These are phyloP conservation scores for Fusarium lateritium DNA, from an alignment of 2,329 filamentous ascomycete genomes.

Conservation along the genomic window DNA sequence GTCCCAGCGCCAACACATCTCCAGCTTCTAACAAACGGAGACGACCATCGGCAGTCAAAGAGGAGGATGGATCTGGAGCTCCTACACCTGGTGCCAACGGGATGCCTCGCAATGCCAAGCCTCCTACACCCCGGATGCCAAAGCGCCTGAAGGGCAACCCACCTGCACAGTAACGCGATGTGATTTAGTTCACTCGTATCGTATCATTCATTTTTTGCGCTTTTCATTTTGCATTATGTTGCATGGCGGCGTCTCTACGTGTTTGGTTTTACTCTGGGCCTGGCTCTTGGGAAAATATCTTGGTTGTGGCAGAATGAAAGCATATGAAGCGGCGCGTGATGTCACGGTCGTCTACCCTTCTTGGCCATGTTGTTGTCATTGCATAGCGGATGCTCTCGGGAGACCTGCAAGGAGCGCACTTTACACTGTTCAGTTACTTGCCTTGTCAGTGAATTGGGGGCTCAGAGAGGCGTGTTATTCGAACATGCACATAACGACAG, in stretches of 20 bases:
- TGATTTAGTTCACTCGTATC: slow-evolving; percentile 6
- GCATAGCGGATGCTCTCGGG: slow-evolving; percentile 25
- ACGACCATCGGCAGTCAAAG: slow-evolving; percentile 70
- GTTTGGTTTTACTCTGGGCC: slow-evolving; percentile 34
- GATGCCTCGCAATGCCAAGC: slow-evolving; percentile 67
- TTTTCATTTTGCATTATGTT: slow-evolving; percentile 54
- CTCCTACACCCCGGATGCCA: slow-evolving; percentile 70
- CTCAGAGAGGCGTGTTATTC: slow-evolving; percentile 9
- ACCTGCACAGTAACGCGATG: slow-evolving; percentile 47
- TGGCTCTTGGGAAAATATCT: slow-evolving; percentile 44
- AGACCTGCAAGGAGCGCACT: slow-evolving; percentile 11
- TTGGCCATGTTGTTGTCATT: slow-evolving; percentile 23
- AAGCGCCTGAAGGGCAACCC: slow-evolving; percentile 68
- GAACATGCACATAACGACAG: slow-evolving; percentile 34
- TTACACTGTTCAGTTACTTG: background rate
- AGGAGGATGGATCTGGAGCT: slow-evolving; percentile 66
- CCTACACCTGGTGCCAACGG: slow-evolving; percentile 68
- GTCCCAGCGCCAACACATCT: slow-evolving; percentile 77
- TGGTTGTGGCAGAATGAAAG: slow-evolving; percentile 42
- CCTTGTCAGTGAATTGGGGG: background rate
- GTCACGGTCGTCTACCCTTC: slow-evolving; percentile 21
- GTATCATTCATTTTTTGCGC: slow-evolving; percentile 3
- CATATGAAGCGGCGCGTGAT: slow-evolving; percentile 41
- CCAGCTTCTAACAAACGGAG: slow-evolving; percentile 73
- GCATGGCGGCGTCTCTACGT: slow-evolving; percentile 56